phyloP scores from a whole-genome alignment of 2,329 filamentous ascomycete species.

The Diaporthe humulicola region DNA sequence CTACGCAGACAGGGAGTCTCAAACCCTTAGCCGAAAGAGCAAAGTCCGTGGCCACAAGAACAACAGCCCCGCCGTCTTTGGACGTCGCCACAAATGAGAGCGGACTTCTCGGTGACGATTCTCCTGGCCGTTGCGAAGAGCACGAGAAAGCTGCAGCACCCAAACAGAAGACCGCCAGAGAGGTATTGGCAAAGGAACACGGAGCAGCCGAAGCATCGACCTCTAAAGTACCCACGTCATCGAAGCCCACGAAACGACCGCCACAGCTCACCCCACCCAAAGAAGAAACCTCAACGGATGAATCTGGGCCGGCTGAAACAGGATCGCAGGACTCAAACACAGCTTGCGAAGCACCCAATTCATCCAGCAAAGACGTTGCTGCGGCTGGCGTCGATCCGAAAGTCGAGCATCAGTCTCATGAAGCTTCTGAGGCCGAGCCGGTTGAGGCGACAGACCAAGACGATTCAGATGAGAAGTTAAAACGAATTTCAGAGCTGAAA shows the following conservation, averaged over 20 bases:
- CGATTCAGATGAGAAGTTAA: not conserved
- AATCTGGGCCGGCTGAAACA: no score
- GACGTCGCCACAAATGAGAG: not conserved
- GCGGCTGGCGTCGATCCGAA: not conserved
- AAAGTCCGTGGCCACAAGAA: not conserved
- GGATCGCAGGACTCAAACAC: not conserved
- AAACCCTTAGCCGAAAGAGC: not conserved
- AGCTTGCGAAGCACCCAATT: not conserved
- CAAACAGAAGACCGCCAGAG: not conserved
- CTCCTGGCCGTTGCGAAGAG: not conserved
- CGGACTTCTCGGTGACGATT: not conserved
- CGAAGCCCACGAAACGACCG: not conserved
- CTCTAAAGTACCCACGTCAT: not conserved
- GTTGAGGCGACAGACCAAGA: not conserved
- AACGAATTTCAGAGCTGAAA: not conserved
- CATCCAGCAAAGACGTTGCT: not conserved
- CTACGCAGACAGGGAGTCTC: no score
- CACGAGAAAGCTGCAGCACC: no score
- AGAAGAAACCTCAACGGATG: not conserved
- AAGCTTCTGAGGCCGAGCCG: not conserved
- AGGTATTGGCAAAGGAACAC: not conserved
- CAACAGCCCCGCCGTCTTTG: not conserved
- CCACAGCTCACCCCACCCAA: not conserved
- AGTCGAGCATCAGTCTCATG: not conserved
- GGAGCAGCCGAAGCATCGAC: not conserved